These are phyloP conservation scores for Schwanniomyces pseudopolymorphus DNA, from an alignment of 805 yeast species.

Conservation along the genomic window DNA sequence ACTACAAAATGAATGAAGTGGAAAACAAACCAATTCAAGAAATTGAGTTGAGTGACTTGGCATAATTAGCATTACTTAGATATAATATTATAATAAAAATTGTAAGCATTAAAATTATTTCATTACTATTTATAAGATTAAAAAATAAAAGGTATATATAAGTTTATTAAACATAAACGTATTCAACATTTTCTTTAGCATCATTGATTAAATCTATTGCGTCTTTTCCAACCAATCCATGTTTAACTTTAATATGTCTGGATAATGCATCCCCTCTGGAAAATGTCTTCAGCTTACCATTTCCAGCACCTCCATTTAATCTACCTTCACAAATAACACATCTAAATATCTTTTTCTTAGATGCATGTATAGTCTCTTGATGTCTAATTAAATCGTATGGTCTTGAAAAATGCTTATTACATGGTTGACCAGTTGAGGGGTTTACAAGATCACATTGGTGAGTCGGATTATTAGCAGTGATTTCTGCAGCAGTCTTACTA, in stretches of 20 bases:
- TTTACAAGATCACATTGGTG: constrained; percentile 61
- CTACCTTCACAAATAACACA: constrained; percentile 49
- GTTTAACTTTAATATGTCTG: constrained; percentile 72
- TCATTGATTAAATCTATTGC: constrained; percentile 70
- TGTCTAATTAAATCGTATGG: constrained; percentile 48
- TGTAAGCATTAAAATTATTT: neutral
- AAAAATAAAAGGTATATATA: neutral
- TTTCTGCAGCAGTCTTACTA: constrained; percentile 30
- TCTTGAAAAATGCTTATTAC: constrained; percentile 82
- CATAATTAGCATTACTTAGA: neutral
- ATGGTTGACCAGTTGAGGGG: constrained; percentile 61
- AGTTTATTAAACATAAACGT: constrained; percentile 24
- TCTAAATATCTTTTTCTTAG: constrained; percentile 44
- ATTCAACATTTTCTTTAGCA: constrained; percentile 79
- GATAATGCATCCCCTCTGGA: constrained; percentile 48
- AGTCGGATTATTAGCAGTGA: constrained; percentile 33
- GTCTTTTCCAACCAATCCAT: constrained; percentile 63
- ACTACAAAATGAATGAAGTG: constrained; percentile 42
- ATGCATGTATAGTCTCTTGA: constrained; percentile 49
- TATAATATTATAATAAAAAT: neutral
- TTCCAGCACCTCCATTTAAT: constrained; percentile 47
- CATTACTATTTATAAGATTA: constrained; percentile 5
- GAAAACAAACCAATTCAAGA: neutral
- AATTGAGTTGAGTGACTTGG: constrained; percentile 3
- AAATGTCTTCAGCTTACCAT: constrained; percentile 49